Percentiles rank a stretch among this genome's conserved stretches.
These are phyloP conservation scores for Pyracantha coccinea DNA, from an alignment of 331 rosid genomes.

Conservation along the genomic window DNA sequence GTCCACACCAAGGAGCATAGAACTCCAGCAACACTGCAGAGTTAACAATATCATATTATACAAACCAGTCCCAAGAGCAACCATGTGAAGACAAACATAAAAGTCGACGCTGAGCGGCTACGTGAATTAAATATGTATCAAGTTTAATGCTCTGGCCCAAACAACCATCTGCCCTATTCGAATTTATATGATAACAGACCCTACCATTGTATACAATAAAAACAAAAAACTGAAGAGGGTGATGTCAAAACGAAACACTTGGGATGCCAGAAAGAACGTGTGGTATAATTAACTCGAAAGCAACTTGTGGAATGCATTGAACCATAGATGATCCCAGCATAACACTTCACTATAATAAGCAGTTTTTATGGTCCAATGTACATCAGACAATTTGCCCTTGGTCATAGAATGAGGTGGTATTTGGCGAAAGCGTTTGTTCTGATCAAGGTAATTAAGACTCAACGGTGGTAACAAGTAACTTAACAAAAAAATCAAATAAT, in stretches of 20 bases:
- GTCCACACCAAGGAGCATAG: slow-evolving; percentile 83
- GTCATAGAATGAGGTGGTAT: background rate
- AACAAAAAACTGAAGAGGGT: too few relatives aligned
- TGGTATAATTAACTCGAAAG: too few relatives aligned
- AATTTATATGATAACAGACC: background rate
- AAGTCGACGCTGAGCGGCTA: too few relatives aligned
- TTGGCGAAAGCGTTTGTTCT: background rate
- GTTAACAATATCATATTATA: background rate
- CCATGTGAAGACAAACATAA: background rate
- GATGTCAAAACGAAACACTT: too few relatives aligned
- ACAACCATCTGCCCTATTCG: background rate
- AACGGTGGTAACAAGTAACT: background rate
- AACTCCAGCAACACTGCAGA: slow-evolving; percentile 72
- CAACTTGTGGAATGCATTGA: too few relatives aligned
- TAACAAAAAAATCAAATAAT: background rate
- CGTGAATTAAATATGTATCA: background rate
- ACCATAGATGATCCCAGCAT: background rate
- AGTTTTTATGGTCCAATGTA: background rate
- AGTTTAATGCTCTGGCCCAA: background rate
- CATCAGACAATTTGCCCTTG: background rate
- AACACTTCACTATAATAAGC: background rate
- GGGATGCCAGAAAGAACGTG: too few relatives aligned
- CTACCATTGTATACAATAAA: too few relatives aligned
- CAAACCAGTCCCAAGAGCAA: background rate
- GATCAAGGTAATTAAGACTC: background rate